phyloP scores from a whole-genome alignment of 2,329 filamentous ascomycete species.

The Amauroascus niger region DNA sequence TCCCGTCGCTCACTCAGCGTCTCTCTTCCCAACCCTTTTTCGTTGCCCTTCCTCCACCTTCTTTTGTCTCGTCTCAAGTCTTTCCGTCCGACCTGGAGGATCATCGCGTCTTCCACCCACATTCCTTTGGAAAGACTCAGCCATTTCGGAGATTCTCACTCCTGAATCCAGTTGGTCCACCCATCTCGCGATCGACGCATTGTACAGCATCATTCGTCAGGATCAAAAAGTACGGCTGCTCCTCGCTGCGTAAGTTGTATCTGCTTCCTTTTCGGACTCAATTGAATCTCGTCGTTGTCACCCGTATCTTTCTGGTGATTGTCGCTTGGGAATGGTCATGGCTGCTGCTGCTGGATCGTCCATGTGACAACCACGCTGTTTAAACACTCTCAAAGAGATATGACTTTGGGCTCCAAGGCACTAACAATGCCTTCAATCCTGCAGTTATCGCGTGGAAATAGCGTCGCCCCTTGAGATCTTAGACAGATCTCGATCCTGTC shows the following conservation, averaged over 20 bases:
- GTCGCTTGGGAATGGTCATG: background rate
- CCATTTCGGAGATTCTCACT: background rate
- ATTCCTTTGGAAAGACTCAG: slow-evolving; percentile 28
- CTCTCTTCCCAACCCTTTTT: slow-evolving; percentile 16
- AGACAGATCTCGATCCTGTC: slow-evolving; percentile 18
- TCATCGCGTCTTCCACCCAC: slow-evolving; percentile 32
- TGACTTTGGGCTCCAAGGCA: background rate
- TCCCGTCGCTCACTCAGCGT: slow-evolving; percentile 13
- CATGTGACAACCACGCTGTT: background rate
- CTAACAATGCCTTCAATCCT: background rate
- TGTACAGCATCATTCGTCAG: slow-evolving; percentile 1
- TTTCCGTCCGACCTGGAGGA: slow-evolving; percentile 36
- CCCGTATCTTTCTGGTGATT: background rate
- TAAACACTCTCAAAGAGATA: no score
- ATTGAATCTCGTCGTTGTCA: background rate
- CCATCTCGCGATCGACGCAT: background rate
- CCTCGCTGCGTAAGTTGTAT: background rate
- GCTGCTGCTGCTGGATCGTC: background rate
- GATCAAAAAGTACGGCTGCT: background rate
- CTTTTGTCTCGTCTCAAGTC: slow-evolving; percentile 17
- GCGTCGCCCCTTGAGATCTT: slow-evolving; percentile 12
- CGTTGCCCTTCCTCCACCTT: slow-evolving; percentile 11
- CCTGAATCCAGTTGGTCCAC: background rate
- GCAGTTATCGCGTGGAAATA: slow-evolving; percentile 2
- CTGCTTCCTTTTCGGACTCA: background rate